Percentiles rank a stretch among this genome's conserved stretches.
phyloP scores from a whole-genome alignment of 78 protist genomes.

The Mantamonas sphyraenae region DNA sequence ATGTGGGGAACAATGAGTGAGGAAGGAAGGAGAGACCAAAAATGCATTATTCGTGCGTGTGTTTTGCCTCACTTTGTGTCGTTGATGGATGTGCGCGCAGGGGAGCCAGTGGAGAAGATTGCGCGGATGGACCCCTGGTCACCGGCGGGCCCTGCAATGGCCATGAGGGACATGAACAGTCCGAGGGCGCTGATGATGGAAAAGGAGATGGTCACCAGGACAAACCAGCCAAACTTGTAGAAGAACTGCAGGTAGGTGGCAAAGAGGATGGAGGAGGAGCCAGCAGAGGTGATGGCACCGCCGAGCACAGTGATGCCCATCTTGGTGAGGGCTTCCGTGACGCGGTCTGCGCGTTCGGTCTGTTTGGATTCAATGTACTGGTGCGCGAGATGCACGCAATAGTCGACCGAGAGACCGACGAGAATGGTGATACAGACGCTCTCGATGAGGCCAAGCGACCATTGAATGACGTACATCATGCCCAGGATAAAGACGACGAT shows the following conservation, averaged over 20 bases:
- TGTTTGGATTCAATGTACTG: neutral
- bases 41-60: too few species aligned
- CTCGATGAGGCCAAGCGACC: constrained; percentile 30
- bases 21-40: too few species aligned
- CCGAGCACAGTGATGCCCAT: constrained; percentile 13
- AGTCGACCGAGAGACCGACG: constrained; percentile 32
- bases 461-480: constrained; percentile 3
- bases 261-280: constrained; percentile 8
- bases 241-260: constrained; percentile 4
- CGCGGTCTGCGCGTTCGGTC: neutral
- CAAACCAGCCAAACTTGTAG: constrained; percentile 17
- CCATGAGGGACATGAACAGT: constrained; percentile 5
- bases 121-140: neutral
- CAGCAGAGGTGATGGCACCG: constrained; percentile 15
- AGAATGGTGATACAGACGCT: constrained; percentile 16
- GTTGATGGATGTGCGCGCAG: too few species aligned
- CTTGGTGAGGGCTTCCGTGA: neutral
- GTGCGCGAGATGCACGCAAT: constrained; percentile 3
- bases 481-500: constrained; percentile 13
- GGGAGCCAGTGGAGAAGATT: too few species aligned
- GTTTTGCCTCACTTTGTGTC: too few species aligned
- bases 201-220: constrained; percentile 13
- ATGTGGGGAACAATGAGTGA: too few species aligned
- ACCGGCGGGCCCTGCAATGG: neutral
- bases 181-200: constrained; percentile 9